Base-by-base conservation (phyloP, 345 rosid species). In the Camelina laxa region DNA sequence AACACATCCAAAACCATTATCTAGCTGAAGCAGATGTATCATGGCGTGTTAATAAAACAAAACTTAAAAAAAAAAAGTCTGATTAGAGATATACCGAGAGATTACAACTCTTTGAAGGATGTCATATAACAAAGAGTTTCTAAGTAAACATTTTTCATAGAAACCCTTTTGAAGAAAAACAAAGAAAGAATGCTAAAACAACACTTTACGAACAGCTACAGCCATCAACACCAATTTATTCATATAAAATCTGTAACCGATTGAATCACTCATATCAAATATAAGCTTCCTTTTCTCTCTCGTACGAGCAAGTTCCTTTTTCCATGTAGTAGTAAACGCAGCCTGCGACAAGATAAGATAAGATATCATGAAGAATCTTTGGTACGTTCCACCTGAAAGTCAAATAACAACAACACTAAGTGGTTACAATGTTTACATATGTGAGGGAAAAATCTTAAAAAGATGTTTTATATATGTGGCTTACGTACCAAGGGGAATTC, bases 361-460 rank as follows among this genome's bases (percentile, higher is more conserved):
- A 61, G 97, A 88, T 76, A 94, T 89, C 94, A 89, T 87, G 87
- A 94, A 91, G 74, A 91, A 86, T 80, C 97, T 88, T 75, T 89
- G 88, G 76, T 86, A 94, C 61, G 88, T 69, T 62, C 96, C 93
- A 77, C 86, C 98, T 94, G 82, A 69, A 22, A 47, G n/a, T 7
- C 61, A 24, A 0, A 20, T 1, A 39, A 50, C 45, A 27, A 38
- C 49, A 74, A 9, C 20, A 66, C n/a, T 14, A 2, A 0, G 5
- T 39, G 47, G 38, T 68, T 75, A 41, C 17, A 48, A 39, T 24
- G 64, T 31, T 20, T 24, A 24, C 27, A 69, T 21, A n/a, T 49
- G 49, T 16, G 16, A 54, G 17, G 1, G 0, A 0, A 11, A 9
- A 30, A 30, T 6, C 35, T 19, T 7, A 1, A 48, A 56, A 39